Evolutionary conservation across 192 early-diverging fungal species (phyloP).

Genomic region (Coemansia sp.): DNA sequence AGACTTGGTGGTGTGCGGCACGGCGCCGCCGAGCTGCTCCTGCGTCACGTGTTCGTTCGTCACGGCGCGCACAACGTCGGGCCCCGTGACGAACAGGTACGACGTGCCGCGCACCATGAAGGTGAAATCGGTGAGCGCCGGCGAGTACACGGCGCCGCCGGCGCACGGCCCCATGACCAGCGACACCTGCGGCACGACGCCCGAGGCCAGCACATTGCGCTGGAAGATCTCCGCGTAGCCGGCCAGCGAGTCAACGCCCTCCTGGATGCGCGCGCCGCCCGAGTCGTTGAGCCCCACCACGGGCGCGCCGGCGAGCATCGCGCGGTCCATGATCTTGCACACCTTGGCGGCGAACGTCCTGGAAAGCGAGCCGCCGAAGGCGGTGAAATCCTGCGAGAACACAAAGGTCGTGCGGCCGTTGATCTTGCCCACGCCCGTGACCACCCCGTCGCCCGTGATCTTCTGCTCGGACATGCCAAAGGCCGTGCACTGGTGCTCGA

Average conservation of each 20-base stretch:
- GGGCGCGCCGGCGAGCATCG: conserved; percentile 87
- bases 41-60: conserved; percentile 93
- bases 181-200: conserved; percentile 93
- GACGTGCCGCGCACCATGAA: conserved; percentile 97
- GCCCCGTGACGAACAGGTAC: conserved; percentile 95
- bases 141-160: conserved; percentile 96
- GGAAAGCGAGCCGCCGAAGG: conserved; percentile 87
- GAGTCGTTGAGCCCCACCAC: conserved; percentile 96
- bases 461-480: conserved; percentile 81
- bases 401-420: conserved; percentile 87
- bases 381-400: conserved; percentile 93
- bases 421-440: conserved; percentile 93
- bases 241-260: conserved; percentile 93
- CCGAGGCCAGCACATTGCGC: conserved; percentile 88
- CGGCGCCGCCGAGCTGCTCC: conserved; percentile 91
- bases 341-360: conserved; percentile 89
- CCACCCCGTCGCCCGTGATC: conserved; percentile 92
- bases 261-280: conserved; percentile 96
- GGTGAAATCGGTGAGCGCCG: conserved; percentile 94
- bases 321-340: conserved; percentile 92
- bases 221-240: conserved; percentile 98
- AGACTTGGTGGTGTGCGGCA: conserved; percentile 83
- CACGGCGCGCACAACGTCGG: conserved; percentile 94
- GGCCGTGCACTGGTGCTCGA: conserved; percentile 90
- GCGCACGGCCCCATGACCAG: conserved; percentile 98